These are phyloP conservation scores for Metschnikowia orientalis DNA, from an alignment of 805 yeast species.

Conservation along the genomic window DNA sequence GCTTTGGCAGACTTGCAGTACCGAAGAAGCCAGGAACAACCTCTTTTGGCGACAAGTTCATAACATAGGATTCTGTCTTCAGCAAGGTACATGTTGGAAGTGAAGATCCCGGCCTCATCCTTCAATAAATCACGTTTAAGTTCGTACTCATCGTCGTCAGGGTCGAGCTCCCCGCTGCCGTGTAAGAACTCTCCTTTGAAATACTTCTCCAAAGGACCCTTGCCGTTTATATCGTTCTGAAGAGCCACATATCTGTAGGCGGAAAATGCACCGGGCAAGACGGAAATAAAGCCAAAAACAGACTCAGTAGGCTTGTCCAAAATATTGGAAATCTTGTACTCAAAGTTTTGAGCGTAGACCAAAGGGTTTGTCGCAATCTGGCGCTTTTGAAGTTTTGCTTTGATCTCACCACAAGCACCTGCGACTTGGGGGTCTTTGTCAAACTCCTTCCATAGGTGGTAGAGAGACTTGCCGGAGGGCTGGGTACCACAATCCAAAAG, in stretches of 20 bases:
- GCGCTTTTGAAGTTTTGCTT: constrained; percentile 40
- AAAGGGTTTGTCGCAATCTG: constrained; percentile 67
- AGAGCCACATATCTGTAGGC: constrained; percentile 88
- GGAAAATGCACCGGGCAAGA: constrained; percentile 94
- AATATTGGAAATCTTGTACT: constrained; percentile 91
- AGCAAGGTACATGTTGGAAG: constrained; percentile 93
- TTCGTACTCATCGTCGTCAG: constrained; percentile 35
- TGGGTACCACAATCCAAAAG: constrained; percentile 92
- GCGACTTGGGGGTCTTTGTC: constrained; percentile 75
- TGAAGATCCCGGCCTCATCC: constrained; percentile 65
- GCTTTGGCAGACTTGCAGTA: constrained; percentile 62
- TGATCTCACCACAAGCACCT: constrained; percentile 96
- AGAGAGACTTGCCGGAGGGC: constrained; percentile 79
- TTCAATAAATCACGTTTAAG: constrained; percentile 31
- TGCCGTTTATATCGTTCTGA: constrained; percentile 61
- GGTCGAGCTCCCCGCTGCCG: constrained; percentile 46
- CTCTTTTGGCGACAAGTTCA: constrained; percentile 80
- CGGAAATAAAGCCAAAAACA: constrained; percentile 89
- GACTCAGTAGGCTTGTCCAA: constrained; percentile 95
- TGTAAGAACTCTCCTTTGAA: constrained; percentile 87
- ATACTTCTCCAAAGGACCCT: constrained; percentile 83
- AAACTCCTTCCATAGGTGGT: constrained; percentile 86
- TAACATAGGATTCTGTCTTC: constrained; percentile 96
- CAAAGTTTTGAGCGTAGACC: constrained; percentile 95
- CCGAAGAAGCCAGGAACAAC: constrained; percentile 56